A percentile compares a stretch with the other conserved stretches of the same genome.
phyloP scores from a whole-genome alignment of 2,329 filamentous ascomycete genomes.

The Fusarium sp. region DNA sequence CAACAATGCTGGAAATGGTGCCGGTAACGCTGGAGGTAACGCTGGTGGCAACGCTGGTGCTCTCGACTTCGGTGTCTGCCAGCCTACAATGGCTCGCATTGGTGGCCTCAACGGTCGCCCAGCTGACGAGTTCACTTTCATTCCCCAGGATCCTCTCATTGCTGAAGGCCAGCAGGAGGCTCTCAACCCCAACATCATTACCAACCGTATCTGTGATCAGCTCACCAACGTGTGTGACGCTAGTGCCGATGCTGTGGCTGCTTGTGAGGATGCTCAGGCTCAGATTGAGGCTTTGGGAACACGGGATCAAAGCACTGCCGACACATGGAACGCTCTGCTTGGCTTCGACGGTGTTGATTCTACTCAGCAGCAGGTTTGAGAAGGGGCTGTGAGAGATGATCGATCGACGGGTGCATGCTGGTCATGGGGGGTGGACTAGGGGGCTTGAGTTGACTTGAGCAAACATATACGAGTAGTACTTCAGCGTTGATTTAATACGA shows the following conservation, averaged over 20 bases:
- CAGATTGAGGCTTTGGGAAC: conserved; percentile 63
- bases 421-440: conserved; percentile 18
- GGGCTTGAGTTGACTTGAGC: conserved; percentile 21
- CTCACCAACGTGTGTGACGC: conserved; percentile 74
- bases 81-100: conserved; percentile 69
- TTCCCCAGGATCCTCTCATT: conserved; percentile 71
- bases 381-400: conserved; percentile 6
- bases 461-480: conserved; percentile 10
- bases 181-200: conserved; percentile 79
- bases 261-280: conserved; percentile 65
- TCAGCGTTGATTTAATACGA: conserved; percentile 17
- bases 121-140: conserved; percentile 73
- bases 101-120: conserved; percentile 67
- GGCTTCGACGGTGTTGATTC: conserved; percentile 50
- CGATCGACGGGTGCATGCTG: conserved; percentile 26
- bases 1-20: neutral
- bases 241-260: conserved; percentile 67
- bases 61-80: conserved; percentile 65
- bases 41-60: conserved; percentile 45
- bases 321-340: conserved; percentile 59
- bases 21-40: conserved; percentile 2
- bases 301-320: conserved; percentile 60
- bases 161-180: conserved; percentile 72
- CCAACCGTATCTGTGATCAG: conserved; percentile 77
- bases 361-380: conserved; percentile 36